Conservation (phyloP, 768 basidiomycete species). For the Imleria badia region DNA sequence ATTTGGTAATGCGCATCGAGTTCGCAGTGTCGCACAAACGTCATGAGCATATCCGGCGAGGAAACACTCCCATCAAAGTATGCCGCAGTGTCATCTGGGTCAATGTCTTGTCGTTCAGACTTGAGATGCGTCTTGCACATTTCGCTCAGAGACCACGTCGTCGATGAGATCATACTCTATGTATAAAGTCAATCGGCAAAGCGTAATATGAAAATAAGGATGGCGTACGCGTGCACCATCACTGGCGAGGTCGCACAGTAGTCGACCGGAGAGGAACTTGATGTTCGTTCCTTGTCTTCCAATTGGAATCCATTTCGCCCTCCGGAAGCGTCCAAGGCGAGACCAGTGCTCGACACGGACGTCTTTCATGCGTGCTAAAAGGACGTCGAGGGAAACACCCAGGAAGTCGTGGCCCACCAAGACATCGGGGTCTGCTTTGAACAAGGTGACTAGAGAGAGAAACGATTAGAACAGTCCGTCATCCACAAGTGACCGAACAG, state of each 20-base stretch:
- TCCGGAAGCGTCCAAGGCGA: conserved; percentile 84
- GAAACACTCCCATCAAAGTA: conserved; percentile 86
- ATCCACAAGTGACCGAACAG: conserved; percentile 12
- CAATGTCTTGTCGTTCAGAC: conserved; percentile 87
- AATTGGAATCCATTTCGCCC: conserved; percentile 78
- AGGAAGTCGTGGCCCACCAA: conserved; percentile 94
- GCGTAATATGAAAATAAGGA: not conserved
- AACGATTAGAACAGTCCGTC: not conserved
- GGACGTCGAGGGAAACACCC: conserved; percentile 84
- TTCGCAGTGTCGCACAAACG: conserved; percentile 91
- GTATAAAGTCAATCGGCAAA: not conserved
- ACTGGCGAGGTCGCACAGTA: conserved; percentile 91
- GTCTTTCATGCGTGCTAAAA: conserved; percentile 88
- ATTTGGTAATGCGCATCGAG: conserved; percentile 96
- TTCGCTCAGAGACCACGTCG: conserved; percentile 97
- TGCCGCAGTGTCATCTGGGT: conserved; percentile 89
- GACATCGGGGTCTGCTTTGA: conserved; percentile 90
- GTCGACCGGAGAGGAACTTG: conserved; percentile 76
- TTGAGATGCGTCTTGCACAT: conserved; percentile 93
- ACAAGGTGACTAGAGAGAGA: conserved; percentile 55
- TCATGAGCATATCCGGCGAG: conserved; percentile 74
- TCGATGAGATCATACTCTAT: conserved; percentile 94
- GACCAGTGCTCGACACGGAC: conserved; percentile 94
- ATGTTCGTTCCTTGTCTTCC: conserved; percentile 84
- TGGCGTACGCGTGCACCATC: conserved; percentile 84